Percentiles rank a stretch among this genome's conserved stretches.
Evolutionary conservation across 2,329 filamentous ascomycete species (phyloP).

Genomic region (Cercospora brassicicola): DNA sequence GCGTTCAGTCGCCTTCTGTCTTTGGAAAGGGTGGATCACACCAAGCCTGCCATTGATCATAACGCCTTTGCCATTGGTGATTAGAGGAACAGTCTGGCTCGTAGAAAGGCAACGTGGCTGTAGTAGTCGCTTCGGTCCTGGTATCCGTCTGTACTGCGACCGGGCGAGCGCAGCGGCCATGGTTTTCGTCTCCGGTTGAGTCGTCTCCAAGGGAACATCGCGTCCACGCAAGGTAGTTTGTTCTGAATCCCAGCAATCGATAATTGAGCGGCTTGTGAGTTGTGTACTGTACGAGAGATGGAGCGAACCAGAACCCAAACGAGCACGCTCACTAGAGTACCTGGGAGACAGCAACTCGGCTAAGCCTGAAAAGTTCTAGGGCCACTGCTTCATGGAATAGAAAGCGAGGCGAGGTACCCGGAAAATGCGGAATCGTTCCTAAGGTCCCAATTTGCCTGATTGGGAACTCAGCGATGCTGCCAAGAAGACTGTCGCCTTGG

Average conservation of each 20-base stretch:
- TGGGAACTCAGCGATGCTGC: background rate
- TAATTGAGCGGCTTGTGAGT: background rate
- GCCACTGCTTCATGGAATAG: background rate
- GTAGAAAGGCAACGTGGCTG: background rate
- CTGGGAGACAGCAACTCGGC: background rate
- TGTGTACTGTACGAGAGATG: background rate
- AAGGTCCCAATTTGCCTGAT: background rate
- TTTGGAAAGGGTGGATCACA: background rate
- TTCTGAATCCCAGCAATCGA: background rate
- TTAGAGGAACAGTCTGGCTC: background rate
- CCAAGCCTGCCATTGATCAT: background rate
- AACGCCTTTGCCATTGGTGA: background rate
- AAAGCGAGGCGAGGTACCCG: background rate
- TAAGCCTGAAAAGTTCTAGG: background rate
- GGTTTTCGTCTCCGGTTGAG: background rate
- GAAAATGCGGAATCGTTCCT: background rate
- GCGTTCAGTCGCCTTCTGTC: background rate
- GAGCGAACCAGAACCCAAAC: background rate
- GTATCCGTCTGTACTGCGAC: background rate
- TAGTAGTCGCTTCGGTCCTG: background rate
- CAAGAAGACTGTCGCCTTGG: background rate
- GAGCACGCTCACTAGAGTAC: background rate
- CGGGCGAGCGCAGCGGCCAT: background rate
- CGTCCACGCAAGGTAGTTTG: background rate
- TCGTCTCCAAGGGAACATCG: background rate